These are phyloP conservation scores for Pythium apleroticum DNA, from an alignment of 352 stramenopile genomes.

Conservation along the genomic window DNA sequence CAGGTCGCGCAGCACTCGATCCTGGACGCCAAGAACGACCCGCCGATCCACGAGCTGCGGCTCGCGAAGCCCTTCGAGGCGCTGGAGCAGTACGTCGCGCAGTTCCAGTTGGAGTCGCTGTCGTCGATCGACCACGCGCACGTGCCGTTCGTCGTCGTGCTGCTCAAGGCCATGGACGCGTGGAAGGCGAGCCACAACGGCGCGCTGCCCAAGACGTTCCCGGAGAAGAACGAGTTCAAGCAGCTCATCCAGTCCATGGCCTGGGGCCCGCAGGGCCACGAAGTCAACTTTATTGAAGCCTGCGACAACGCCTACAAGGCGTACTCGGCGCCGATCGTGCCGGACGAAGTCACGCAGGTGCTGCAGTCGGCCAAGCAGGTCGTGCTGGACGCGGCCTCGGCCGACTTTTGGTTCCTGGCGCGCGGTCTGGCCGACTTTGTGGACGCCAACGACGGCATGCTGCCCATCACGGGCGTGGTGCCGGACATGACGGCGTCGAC, in stretches of 20 bases:
- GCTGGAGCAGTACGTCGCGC: slow-evolving; percentile 51
- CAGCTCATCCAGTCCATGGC: slow-evolving; percentile 60
- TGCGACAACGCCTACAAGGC: slow-evolving; percentile 91
- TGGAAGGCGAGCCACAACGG: slow-evolving; percentile 56
- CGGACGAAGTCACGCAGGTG: slow-evolving; percentile 76
- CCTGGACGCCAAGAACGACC: slow-evolving; percentile 89
- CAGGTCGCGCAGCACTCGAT: slow-evolving; percentile 85
- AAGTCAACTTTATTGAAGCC: slow-evolving; percentile 97
- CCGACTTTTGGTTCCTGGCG: slow-evolving; percentile 84
- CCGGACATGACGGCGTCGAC: slow-evolving; percentile 98
- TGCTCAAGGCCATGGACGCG: slow-evolving; percentile 67
- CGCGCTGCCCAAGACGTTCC: slow-evolving; percentile 65
- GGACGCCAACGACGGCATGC: slow-evolving; percentile 50
- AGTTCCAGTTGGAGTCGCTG: slow-evolving; percentile 68
- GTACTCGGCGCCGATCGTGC: slow-evolving; percentile 82
- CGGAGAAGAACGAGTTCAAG: slow-evolving; percentile 93
- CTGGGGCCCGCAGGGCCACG: slow-evolving; percentile 54
- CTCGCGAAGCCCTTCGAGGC: slow-evolving; percentile 74
- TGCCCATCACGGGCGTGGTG: slow-evolving; percentile 91
- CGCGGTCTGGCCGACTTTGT: slow-evolving; percentile 80
- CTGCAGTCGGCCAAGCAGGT: slow-evolving; percentile 40
- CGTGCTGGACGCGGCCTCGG: slow-evolving; percentile 40
- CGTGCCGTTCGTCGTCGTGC: slow-evolving; percentile 93
- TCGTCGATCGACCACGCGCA: slow-evolving; percentile 88
- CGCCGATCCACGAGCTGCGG: slow-evolving; percentile 87